These are phyloP conservation scores for Teratosphaeria destructans DNA, from an alignment of 2,329 filamentous ascomycete species.

Conservation along the genomic window DNA sequence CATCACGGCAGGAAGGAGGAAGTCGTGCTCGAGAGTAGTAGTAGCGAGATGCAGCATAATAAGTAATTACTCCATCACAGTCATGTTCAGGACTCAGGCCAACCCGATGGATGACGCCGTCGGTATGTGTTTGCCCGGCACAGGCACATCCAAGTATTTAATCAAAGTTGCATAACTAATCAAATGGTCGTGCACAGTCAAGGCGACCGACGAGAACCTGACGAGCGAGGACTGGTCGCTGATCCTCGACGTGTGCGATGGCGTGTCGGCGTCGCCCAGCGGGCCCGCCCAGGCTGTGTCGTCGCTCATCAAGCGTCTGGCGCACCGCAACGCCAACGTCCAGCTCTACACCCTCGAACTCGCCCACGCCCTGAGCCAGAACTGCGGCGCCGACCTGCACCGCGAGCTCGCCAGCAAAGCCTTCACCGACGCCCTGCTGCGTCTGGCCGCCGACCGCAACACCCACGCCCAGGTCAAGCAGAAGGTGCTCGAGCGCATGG, in stretches of 20 bases:
- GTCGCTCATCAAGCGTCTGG: constrained; percentile 81
- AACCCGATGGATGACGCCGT: constrained; percentile 60
- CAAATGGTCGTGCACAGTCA: constrained; percentile 39
- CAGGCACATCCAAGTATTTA: too few species aligned
- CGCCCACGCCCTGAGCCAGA: constrained; percentile 82
- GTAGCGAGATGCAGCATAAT: neutral
- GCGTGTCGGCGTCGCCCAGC: constrained; percentile 23
- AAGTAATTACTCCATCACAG: neutral
- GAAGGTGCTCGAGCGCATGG: constrained; percentile 94
- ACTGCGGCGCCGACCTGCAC: constrained; percentile 78
- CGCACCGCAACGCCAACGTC: constrained; percentile 90
- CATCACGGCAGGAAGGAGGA: too few species aligned
- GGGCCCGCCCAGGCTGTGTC: constrained; percentile 51
- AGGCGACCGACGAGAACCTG: constrained; percentile 95
- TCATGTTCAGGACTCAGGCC: constrained; percentile 36
- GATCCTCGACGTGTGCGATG: constrained; percentile 42
- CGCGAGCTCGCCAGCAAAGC: constrained; percentile 81
- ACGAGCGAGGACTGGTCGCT: constrained; percentile 73
- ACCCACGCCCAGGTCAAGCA: constrained; percentile 94
- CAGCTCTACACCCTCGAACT: constrained; percentile 93
- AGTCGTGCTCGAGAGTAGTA: neutral
- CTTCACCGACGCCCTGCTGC: constrained; percentile 86
- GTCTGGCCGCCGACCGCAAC: constrained; percentile 84
- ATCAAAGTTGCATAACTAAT: neutral
- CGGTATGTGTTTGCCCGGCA: constrained; percentile 32